Base-by-base conservation (phyloP, 1,284 basidiomycete species). In the Stereum hirsutum region DNA sequence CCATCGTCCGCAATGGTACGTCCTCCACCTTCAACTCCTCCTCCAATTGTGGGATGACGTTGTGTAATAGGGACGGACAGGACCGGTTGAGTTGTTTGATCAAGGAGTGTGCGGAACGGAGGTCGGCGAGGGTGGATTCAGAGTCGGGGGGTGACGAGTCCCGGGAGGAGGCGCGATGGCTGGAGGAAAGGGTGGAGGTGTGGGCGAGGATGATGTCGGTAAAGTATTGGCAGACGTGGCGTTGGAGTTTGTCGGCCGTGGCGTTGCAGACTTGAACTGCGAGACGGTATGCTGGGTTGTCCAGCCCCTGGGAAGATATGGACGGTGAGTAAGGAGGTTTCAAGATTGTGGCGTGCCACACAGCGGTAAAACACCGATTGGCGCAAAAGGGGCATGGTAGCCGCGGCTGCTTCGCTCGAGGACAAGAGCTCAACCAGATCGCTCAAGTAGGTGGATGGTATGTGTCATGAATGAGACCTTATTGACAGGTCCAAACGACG, bases 21-120 rank as follows among this genome's bases (percentile, higher is more conserved):
- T 91, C 80, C 47, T 91, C 86, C 0, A 86, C 81, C 14, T 79
- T 75, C 4, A 98, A 70, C 57, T 97, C 92, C 54, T 92, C 88
- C 60, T 96, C 94, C 11, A 99, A 75, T 46, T 93, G 85, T 0
- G 95, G 95, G 12, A 99, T 82, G 37, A 97, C 90, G 57, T 86
- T 92, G 54, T 89, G 79, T 0, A 99, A 67, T 12, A 98, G 68
- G 10, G 76, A 70, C 0, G 95, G 92, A 54, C 84, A 91, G 17
- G 85, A 74, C 23, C 77, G 75, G 60, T 89, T 83, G 23, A 99
- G 75, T 33, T 82, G 80, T 52, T 89, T 82, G 59, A 99, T 84
- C 47, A 97, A 82, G 33, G 80, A 74, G 61, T 99, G 94, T 1
- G 89, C 85, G 1, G 70, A 71, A 46, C 78, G 74, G 41, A 95